Evolutionary conservation across 2,329 filamentous ascomycete species (phyloP), one percentile per base, ranked within the genome.

Genomic region (Penicillium brasilianum): DNA sequence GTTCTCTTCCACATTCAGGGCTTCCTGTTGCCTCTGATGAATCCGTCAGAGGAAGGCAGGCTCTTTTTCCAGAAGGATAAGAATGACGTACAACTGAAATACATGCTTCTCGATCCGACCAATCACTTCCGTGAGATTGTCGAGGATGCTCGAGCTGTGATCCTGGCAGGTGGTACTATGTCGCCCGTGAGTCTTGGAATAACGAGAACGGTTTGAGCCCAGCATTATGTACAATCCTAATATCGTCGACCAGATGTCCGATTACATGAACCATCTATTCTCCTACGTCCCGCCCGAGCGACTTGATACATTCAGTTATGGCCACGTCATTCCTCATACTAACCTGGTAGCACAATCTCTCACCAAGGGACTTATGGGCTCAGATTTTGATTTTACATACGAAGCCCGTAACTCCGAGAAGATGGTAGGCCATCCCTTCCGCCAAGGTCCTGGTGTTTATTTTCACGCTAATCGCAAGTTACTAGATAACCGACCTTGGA

Each of bases 91-190:
- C 82, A 84, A 22, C 80, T 98, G 13, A 92, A 88, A 46, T 99
- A 97, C 74, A 87, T 97, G 68, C 85, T 99, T 4, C 85, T 99
- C 0, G 95, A 97, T 34, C 94, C 95, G 0, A 93, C 93, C 0
- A 88, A 94, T 69, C 92, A 96, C 67, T 98, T 99, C 76, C 90
- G 90, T 8, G 90, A 93, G 11, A 90, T 98, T 55, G 92, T 94
- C 1, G 88, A 91, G 32, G 88, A 90, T 63, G 92, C 95, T 0
- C 85, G 93, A 60, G 91, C 94, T 1, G 90, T 99, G 3, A 90
- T 99, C 44, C 82, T 99, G 3, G 95, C 93, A 0, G 95, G 95
- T 60, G 95, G 95, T 22, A 99, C 95, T 28, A 98, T 99, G 95
- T 96, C 95, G 2, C 95, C 95, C 0, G 84, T 85, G 74, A 71